Conservation (phyloP, 345 rosid genomes). For the Salix dunnii region DNA sequence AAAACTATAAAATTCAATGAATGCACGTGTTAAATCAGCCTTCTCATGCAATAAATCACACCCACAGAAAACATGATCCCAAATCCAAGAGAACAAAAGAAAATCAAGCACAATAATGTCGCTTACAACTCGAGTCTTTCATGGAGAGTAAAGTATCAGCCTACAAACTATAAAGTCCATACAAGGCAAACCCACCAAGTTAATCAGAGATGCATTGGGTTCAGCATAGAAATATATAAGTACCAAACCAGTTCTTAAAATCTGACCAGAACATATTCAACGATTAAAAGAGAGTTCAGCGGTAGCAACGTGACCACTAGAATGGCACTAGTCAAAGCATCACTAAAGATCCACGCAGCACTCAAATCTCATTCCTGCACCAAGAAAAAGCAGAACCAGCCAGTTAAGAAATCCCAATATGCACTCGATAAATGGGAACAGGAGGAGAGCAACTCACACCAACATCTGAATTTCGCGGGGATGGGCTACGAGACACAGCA, state of each 20-base stretch:
- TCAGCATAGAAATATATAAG: constrained; percentile 30
- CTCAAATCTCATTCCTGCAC: constrained; percentile 52
- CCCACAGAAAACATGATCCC: neutral
- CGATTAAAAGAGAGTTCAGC: constrained; percentile 14
- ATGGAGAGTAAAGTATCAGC: constrained; percentile 4
- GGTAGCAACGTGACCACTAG: constrained; percentile 26
- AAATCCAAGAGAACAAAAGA: neutral
- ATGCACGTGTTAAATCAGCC: constrained; percentile 36
- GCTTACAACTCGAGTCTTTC: constrained; percentile 15
- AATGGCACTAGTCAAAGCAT: constrained; percentile 20
- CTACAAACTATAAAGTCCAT: constrained; percentile 16
- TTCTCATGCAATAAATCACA: constrained; percentile 7
- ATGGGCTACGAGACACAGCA: constrained; percentile 36
- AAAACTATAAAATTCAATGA: constrained; percentile 59
- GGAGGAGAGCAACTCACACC: constrained; percentile 22
- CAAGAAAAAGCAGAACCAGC: constrained; percentile 9
- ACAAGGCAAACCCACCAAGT: constrained; percentile 14
- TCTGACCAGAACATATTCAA: constrained; percentile 29
- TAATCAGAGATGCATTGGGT: constrained; percentile 17
- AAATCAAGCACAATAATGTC: neutral
- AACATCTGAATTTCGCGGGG: constrained; percentile 24
- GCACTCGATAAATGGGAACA: neutral
- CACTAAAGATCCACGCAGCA: constrained; percentile 6
- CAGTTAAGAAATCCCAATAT: constrained; percentile 10
- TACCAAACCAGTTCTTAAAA: constrained; percentile 26